Conservation (phyloP, 345 rosid species). For the Hypericum androsaemum region DNA sequence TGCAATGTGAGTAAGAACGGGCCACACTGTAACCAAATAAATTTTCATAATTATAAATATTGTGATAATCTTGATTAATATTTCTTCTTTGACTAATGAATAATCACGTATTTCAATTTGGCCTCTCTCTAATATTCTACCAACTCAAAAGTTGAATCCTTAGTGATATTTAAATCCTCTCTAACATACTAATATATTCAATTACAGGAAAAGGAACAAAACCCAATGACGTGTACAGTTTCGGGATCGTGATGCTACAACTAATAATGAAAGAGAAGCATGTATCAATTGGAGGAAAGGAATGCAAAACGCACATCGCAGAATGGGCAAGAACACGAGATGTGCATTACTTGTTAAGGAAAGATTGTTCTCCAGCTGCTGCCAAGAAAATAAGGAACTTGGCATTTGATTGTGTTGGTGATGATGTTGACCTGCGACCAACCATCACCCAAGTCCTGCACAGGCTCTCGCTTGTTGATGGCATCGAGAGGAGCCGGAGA, state of each 20-base stretch:
- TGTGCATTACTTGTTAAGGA: background rate
- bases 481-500: too few species aligned
- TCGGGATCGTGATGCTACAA: conserved; percentile 7
- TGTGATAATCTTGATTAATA: too few species aligned
- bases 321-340: background rate
- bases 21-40: too few species aligned
- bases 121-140: too few species aligned
- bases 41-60: too few species aligned
- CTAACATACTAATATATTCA: too few species aligned
- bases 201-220: conserved; percentile 1
- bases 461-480: background rate
- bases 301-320: background rate
- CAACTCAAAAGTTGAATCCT: too few species aligned
- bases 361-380: background rate
- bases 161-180: too few species aligned
- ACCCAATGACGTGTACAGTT: conserved; percentile 2
- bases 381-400: conserved; percentile 3
- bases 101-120: too few species aligned
- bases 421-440: background rate
- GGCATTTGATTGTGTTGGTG: background rate
- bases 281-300: background rate
- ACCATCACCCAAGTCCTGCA: conserved; percentile 3
- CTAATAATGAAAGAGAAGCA: background rate
- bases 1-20: too few species aligned
- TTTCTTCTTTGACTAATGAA: too few species aligned